phyloP scores from a whole-genome alignment of 2,329 filamentous ascomycete genomes.

The Ophiocordyceps sinensis region DNA sequence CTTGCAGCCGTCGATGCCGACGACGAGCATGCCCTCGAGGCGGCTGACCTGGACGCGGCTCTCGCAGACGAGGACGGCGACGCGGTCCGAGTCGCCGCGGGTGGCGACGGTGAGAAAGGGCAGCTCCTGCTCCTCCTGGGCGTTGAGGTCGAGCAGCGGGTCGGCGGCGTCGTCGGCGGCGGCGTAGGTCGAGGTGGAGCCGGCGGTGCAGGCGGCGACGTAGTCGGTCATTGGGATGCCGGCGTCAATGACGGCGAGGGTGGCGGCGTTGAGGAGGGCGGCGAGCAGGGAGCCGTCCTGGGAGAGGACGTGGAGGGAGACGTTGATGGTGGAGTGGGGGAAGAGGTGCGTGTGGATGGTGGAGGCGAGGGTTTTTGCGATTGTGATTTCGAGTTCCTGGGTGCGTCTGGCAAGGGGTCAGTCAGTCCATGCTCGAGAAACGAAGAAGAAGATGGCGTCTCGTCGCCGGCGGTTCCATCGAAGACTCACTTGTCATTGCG shows the following conservation, averaged over 20 bases:
- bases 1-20: conserved; percentile 83
- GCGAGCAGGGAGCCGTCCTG: conserved; percentile 86
- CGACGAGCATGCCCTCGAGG: conserved; percentile 83
- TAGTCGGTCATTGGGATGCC: conserved; percentile 94
- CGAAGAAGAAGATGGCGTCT: too few relatives aligned
- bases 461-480: too few relatives aligned
- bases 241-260: conserved; percentile 83
- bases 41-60: conserved; percentile 69
- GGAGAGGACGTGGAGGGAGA: conserved; percentile 75
- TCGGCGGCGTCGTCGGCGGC: conserved; percentile 56
- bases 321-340: conserved; percentile 70
- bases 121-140: conserved; percentile 71
- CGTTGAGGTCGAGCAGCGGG: conserved; percentile 67
- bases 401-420: conserved; percentile 43
- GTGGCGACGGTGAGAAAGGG: conserved; percentile 81
- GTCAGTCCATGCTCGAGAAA: background rate
- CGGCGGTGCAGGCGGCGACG: conserved; percentile 75
- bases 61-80: conserved; percentile 74
- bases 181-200: conserved; percentile 55
- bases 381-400: conserved; percentile 65
- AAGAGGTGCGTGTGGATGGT: conserved; percentile 79
- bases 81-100: conserved; percentile 56
- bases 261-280: conserved; percentile 79
- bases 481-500: conserved; percentile 60
- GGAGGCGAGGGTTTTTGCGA: conserved; percentile 61